phyloP scores from a whole-genome alignment of 148 eudicot species.

The Nyssa sinensis region DNA sequence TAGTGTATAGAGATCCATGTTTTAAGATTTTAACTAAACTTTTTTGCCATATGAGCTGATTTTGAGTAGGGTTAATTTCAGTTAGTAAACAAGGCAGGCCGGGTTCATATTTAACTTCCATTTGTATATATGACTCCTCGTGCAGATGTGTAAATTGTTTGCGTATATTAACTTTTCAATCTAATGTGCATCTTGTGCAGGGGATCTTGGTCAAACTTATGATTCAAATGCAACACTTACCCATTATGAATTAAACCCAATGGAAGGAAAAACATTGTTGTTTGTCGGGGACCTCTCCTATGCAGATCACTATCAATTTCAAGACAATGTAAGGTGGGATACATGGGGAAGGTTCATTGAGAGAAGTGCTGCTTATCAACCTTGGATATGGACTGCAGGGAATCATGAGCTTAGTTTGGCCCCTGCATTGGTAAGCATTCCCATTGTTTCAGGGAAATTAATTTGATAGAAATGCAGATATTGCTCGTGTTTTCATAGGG shows the following conservation, averaged over 20 bases:
- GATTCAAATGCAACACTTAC: conserved; percentile 42
- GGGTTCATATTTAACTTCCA: too few relatives aligned
- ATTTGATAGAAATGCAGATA: too few relatives aligned
- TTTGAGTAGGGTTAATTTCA: too few relatives aligned
- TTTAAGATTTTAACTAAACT: too few relatives aligned
- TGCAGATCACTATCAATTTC: conserved; percentile 37
- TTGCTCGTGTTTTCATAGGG: too few relatives aligned
- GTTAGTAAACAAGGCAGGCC: too few relatives aligned
- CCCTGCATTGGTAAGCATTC: conserved; percentile 51
- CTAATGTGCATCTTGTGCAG: conserved; percentile 17
- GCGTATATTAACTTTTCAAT: background rate
- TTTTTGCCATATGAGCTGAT: too few relatives aligned
- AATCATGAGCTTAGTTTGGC: conserved; percentile 61
- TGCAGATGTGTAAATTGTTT: background rate
- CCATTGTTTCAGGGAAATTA: too few relatives aligned
- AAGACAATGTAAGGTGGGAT: conserved; percentile 62
- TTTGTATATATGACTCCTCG: too few relatives aligned
- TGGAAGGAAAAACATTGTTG: conserved; percentile 31
- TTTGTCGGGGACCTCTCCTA: conserved; percentile 49
- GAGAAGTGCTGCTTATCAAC: conserved; percentile 61
- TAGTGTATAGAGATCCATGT: too few relatives aligned
- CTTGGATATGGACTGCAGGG: conserved; percentile 75
- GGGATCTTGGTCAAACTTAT: conserved; percentile 50
- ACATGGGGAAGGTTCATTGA: conserved; percentile 58
- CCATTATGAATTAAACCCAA: conserved; percentile 40